Base-by-base conservation (phyloP, 2,329 filamentous ascomycete genomes). In the Fusarium nisikadoi region DNA sequence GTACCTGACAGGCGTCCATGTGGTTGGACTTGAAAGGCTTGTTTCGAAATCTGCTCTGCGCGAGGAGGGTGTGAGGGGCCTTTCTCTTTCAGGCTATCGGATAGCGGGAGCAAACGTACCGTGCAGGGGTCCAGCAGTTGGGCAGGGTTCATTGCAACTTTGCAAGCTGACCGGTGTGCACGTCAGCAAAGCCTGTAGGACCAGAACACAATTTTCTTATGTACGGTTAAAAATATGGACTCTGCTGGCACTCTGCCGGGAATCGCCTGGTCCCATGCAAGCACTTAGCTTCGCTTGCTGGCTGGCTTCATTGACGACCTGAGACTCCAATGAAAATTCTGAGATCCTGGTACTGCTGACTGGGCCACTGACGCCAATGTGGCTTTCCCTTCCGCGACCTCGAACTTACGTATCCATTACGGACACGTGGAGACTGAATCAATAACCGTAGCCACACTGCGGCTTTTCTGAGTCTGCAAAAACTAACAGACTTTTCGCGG, bases 1-100 rank as follows among this genome's bases (percentile, higher is more conserved):
- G 83, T 84, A 80, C 83, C 83, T 84, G 81, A 79, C 81, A 81
- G 77, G 65, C 65, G 72, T 76, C 79, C 80, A 83, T 82, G 80
- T 83, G 82, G 80, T 77, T 72, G 71, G 75, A 77, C 76, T 75
- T 82, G 75, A 81, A 79, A 82, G 81, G 81, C 71, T 76, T 77
- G 74, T 72, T 74, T 73, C 68, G 54, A 74, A 72, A 63, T 65
- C 59, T 64, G 52, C 58, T 63, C 46, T 54, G 35, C 50, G 35
- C 39, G 52, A 52, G 38, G 50, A 57, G 59, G 63, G 62, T 74
- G 67, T 73, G 63, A 58, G 23, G 52, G 27, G 41, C 39, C 46
- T 49, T 53, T 52, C 56, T 43, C 27, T 20, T 56, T 56, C 57
- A 47, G 35, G 42, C 20, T 54, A 29, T 53, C 54, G 70, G 58